Evolutionary conservation across 1,139 yeast genomes (phyloP).

Genomic region (Yamadazyma triangularis): DNA sequence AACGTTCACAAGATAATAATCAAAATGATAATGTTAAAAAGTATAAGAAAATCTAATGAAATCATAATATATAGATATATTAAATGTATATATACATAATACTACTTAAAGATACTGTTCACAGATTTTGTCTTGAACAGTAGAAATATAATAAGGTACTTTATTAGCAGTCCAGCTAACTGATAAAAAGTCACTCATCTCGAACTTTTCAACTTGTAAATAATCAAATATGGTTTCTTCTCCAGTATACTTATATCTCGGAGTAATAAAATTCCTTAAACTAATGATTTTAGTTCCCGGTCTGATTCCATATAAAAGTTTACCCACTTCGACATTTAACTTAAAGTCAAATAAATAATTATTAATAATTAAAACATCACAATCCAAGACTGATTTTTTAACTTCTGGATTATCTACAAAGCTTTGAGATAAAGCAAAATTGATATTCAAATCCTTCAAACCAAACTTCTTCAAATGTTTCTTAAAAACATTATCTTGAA

Average conservation of each 20-base stretch:
- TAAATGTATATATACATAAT: too few species aligned
- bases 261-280: constrained; percentile 67
- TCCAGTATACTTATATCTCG: constrained; percentile 49
- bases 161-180: constrained; percentile 92
- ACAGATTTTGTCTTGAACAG: constrained; percentile 46
- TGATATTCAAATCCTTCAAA: constrained; percentile 48
- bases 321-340: constrained; percentile 65
- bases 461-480: constrained; percentile 64
- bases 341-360: constrained; percentile 78
- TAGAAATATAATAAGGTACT: constrained; percentile 74
- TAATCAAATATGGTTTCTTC: constrained; percentile 60
- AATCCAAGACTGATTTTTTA: constrained; percentile 46
- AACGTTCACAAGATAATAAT: not conserved
- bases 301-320: constrained; percentile 56
- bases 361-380: constrained; percentile 74
- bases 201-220: constrained; percentile 58
- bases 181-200: constrained; percentile 59
- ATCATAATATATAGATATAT: too few species aligned
- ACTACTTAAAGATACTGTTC: constrained; percentile 12
- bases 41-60: too few species aligned
- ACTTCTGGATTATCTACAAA: constrained; percentile 66
- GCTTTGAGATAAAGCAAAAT: constrained; percentile 62
- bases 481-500: constrained; percentile 55
- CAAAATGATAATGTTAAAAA: too few species aligned
- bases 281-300: constrained; percentile 79